Base-by-base conservation (phyloP, 176 grass and related monocot species). In the Urochloa ruziziensis region DNA sequence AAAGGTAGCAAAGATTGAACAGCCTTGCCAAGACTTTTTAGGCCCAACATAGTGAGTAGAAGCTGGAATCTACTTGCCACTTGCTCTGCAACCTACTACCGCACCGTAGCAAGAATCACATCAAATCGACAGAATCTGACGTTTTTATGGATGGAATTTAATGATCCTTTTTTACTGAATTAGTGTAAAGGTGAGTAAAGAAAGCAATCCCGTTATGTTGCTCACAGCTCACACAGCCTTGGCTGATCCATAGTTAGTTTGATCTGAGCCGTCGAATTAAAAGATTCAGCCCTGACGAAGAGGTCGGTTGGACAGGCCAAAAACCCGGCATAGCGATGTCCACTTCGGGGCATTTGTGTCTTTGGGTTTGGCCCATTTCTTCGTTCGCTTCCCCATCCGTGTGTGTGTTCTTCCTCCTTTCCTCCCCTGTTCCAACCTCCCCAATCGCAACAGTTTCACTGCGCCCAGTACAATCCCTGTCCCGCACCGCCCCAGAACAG, bases 391-490 rank as follows among this genome's bases (percentile, higher is more conserved):
- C 67, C 40, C 13, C 43, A 30, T 9, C 68, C 42, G 3, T 15
- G n/a, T n/a, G 66, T 72, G 5, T 24, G 14, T 46, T 18, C 29
- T 18, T 13, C 27, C 18, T n/a, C 28, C 1, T 35, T 0, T 73
- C 32, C 48, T 74, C 33, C 47, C 47, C 49, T 32, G 13, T 35
- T 58, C 62, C 77, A 66, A 74, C 53, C 5, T 33, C 61, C 82
- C 72, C 88, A 37, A 85, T 77, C 88, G 48, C 79, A 57, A 21
- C 64, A 57, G 64, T 57, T 69, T 70, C 79, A 54, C 78, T 56
- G 78, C n/a, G 8, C 23, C 23, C 63, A 8, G 27, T 30, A 46
- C 75, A 52, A 40, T 15, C 21, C 77, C 78, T 67, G 62, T 28
- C 33, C 17, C 14, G 32, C 78, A 67, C 78, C 44, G 78, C 62